phyloP scores from a whole-genome alignment of 2,329 filamentous ascomycete species.

The Trichoderma aggressivum region DNA sequence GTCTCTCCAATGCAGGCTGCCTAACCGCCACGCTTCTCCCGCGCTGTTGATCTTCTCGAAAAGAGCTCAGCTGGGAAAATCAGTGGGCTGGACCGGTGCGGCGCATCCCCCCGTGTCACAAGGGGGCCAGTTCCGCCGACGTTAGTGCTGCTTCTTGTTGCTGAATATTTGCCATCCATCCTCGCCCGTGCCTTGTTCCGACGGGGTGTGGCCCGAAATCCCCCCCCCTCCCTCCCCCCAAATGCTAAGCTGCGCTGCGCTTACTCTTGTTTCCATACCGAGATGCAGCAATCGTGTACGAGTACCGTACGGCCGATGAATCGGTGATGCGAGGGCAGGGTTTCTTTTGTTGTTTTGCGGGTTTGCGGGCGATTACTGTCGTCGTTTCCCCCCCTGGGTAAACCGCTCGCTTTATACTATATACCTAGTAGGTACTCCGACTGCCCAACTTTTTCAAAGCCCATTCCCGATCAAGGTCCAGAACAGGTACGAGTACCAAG shows the following conservation, averaged over 20 bases:
- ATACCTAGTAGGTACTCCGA: too few relatives aligned
- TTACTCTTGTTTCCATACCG: constrained; percentile 9
- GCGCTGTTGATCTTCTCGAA: constrained; percentile 6
- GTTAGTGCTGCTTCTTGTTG: not conserved
- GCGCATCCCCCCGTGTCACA: not conserved
- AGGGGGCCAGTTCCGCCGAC: not conserved
- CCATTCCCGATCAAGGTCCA: not conserved
- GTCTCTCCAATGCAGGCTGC: not conserved
- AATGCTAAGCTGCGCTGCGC: not conserved
- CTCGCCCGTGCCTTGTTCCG: not conserved
- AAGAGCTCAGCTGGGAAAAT: not conserved
- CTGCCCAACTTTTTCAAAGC: not conserved
- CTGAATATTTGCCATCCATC: not conserved
- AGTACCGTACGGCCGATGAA: not conserved
- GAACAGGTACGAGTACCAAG: not conserved
- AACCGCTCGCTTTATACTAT: not conserved
- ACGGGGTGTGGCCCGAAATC: not conserved
- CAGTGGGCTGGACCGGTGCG: not conserved
- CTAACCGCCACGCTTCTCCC: not conserved
- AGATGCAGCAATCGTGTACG: not conserved
- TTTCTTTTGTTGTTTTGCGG: not conserved
- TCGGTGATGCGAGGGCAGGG: not conserved
- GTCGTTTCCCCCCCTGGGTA: not conserved
- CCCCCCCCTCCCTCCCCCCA: not conserved
- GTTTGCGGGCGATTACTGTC: not conserved